Percentiles rank a stretch among this genome's conserved stretches.
Evolutionary conservation across 805 yeast genomes (phyloP).

Genomic region (Novakomyces olei): DNA sequence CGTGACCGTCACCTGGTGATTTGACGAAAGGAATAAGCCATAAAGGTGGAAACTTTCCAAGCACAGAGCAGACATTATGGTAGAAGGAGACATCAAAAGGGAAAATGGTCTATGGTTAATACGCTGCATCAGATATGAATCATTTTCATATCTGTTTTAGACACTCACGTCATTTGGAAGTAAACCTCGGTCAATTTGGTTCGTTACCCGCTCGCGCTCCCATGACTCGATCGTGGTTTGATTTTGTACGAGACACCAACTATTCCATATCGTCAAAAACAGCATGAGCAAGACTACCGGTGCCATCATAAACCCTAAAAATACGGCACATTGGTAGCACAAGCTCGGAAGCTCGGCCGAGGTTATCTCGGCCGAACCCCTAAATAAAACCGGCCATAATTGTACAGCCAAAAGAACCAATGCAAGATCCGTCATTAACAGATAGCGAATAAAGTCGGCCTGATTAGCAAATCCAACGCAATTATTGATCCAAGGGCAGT

Average conservation of each 20-base stretch:
- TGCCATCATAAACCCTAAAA: background rate
- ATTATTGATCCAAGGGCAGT: conserved; percentile 81
- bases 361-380: background rate
- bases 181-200: too few species aligned
- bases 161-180: too few species aligned
- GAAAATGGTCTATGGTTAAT: background rate
- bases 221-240: too few species aligned
- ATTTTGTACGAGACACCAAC: too few species aligned
- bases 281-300: background rate
- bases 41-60: background rate
- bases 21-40: conserved; percentile 1
- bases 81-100: conserved; percentile 1
- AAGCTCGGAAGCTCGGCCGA: background rate
- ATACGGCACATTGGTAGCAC: background rate
- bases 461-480: conserved; percentile 65
- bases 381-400: background rate
- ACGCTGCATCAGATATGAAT: background rate
- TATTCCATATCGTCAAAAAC: background rate
- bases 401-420: background rate
- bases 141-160: background rate
- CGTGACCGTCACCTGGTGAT: conserved; percentile 1
- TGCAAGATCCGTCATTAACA: conserved; percentile 30
- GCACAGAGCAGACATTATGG: background rate
- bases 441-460: conserved; percentile 61
- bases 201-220: too few species aligned